Conservation (phyloP, 2,329 filamentous ascomycete genomes). For the Nemania bipapillata region DNA sequence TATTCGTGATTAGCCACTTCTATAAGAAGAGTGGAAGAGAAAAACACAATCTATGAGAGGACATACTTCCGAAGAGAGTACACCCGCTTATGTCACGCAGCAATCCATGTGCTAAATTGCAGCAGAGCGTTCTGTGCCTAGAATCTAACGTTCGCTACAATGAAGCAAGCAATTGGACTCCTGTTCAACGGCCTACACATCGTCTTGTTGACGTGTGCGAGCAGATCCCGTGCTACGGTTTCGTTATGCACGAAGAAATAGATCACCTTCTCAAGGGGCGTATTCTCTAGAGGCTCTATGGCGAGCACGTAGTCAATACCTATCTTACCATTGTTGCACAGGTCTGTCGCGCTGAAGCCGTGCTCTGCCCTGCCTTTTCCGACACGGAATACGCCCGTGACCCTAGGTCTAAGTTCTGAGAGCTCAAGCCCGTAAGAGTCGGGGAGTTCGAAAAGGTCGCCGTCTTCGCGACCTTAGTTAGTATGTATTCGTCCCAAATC, state of each 20-base stretch:
- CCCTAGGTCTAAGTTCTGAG: no score
- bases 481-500: no score
- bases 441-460: no score
- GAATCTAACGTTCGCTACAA: conserved; percentile 8
- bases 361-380: no score
- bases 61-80: not conserved
- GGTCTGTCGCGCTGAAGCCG: no score
- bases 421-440: no score
- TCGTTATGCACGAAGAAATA: conserved; percentile 49
- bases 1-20: not conserved
- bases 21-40: conserved; percentile 4
- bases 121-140: not conserved
- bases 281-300: no score
- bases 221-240: conserved; percentile 39
- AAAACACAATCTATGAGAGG: not conserved
- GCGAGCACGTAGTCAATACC: no score
- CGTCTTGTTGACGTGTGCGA: not conserved
- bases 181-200: conserved; percentile 9
- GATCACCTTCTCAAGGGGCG: no score
- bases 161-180: conserved; percentile 8
- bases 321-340: no score
- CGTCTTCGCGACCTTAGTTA: no score
- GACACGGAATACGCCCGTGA: no score
- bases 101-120: conserved; percentile 14
- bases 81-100: conserved; percentile 23